Evolutionary conservation across 345 rosid genomes (phyloP).

Genomic region (Camelina sativa): DNA sequence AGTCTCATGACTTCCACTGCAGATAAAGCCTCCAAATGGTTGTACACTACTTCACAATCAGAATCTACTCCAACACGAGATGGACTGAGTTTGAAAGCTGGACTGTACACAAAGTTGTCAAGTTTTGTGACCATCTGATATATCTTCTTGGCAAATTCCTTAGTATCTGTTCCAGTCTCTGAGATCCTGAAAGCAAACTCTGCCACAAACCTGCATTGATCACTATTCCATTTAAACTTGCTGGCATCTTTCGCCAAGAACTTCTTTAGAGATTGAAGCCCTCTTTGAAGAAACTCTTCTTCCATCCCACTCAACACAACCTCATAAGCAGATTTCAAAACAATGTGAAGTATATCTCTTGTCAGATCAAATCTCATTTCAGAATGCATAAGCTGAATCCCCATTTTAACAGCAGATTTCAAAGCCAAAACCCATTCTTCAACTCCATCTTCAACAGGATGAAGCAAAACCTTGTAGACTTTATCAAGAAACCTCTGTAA

Average conservation of each 20-base stretch:
- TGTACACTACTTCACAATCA: background rate
- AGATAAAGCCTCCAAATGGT: background rate
- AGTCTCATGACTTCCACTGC: background rate
- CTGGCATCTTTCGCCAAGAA: background rate
- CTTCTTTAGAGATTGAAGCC: background rate
- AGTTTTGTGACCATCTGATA: slow-evolving; percentile 2
- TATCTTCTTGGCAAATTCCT: background rate
- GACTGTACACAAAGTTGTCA: background rate
- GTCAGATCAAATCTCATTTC: background rate
- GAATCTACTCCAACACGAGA: background rate
- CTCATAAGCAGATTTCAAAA: background rate
- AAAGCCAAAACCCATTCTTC: slow-evolving; percentile 23
- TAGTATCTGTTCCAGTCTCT: background rate
- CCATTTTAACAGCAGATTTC: slow-evolving; percentile 6
- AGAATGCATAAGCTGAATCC: slow-evolving; percentile 1
- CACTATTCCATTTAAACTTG: background rate
- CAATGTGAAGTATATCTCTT: background rate
- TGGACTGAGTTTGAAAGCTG: slow-evolving; percentile 1
- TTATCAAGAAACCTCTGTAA: background rate
- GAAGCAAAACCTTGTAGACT: slow-evolving; percentile 16
- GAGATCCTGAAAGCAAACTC: slow-evolving; percentile 2
- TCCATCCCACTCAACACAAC: background rate
- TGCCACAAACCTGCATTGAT: slow-evolving; percentile 11
- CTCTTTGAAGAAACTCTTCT: background rate
- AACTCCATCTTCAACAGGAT: background rate